Evolutionary conservation across 305 asterid genomes (phyloP), one percentile per base, ranked within the genome.

Genomic region (Nicotiana rustica): DNA sequence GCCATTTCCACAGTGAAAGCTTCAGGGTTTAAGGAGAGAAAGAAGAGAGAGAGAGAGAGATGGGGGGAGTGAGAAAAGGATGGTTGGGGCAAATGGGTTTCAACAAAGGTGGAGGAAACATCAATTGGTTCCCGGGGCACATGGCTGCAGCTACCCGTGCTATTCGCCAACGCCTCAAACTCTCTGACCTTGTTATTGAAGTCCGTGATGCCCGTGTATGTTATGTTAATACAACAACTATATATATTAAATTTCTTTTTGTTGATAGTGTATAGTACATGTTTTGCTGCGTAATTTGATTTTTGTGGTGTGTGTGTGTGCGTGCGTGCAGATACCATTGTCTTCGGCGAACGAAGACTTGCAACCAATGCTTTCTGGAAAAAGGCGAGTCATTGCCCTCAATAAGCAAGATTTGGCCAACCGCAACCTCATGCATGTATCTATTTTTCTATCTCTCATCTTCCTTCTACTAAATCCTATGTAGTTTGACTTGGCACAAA

Each of bases 81-180:
- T 52, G 86, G 41, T 73, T 88, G 36, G 97, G 98, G 60, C 92
- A 96, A 85, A 85, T 94, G 93, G 95, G 95, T 3, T 94, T 96
- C 85, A 86, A 87, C 82, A 91, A 87, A 83, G 95, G 97, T 75
- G 99, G 97, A 56, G 99, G 99, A 13, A 91, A 83, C 83, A 76
- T 96, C 41, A 96, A 94, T 82, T 96, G 99, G 99, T 96, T 89
- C 81, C 99, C 99, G 0, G 98, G 99, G 67, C 99, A 96, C 89
- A 96, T 96, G 99, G 99, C 98, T 25, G 92, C 95, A 76, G 99
- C 99, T 85, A 96, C 98, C 67, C 93, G 95, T 78, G 98, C 98
- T 81, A 96, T 96, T 67, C 94, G 98, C 33, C 92, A 91, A 90
- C 98, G 99, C 79, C 98, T 94, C 83, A 94, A 94, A 82, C 83